Evolutionary conservation across 129 eudicot species (phyloP), one percentile per base, ranked within the genome.

Genomic region (Calendula officinalis): DNA sequence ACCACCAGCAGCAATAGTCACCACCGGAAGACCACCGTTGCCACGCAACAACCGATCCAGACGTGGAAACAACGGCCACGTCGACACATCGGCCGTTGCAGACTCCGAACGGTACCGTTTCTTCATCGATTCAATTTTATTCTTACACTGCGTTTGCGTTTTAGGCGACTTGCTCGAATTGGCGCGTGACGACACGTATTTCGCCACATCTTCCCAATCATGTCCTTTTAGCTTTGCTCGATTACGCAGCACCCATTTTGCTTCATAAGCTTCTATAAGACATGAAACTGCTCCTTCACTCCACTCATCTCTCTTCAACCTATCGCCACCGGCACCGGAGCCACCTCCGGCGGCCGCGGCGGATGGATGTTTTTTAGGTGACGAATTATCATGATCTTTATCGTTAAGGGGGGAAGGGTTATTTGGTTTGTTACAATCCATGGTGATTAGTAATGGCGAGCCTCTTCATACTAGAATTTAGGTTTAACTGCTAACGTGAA

Each of bases 121-220:
- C 88, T 91, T 91, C 98, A 91, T 91, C 11, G 94, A 84, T 82
- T 91, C 98, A 49, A 91, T 87, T 81, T 91, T 91, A 63, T 91
- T 91, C 86, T 91, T 91, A 43, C 98, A 91, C 80, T 91, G 98
- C 12, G 98, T 87, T 59, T 82, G 96, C 4, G 98, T 91, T 55
- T 91, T 91, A 7, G 86, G 81, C 5, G 94, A 78, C 69, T 87
- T 91, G 44, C 81, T 76, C 5, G 76, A 70, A 60, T 67, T 72
- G n/a, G 81, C 80, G 57, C 98, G 87, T 7, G 74, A 59, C 3
- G 98, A 84, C 13, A 91, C 98, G 54, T 78, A 67, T 63, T 71
- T 84, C 1, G 98, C 98, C 44, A 91, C 96, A 39, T 91, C 98
- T 52, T 91, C 98, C 98, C 98, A 91, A 17, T 91, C 98, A 12